Conservation (phyloP, 1,284 basidiomycete genomes). For the Cryptococcus sp. region DNA sequence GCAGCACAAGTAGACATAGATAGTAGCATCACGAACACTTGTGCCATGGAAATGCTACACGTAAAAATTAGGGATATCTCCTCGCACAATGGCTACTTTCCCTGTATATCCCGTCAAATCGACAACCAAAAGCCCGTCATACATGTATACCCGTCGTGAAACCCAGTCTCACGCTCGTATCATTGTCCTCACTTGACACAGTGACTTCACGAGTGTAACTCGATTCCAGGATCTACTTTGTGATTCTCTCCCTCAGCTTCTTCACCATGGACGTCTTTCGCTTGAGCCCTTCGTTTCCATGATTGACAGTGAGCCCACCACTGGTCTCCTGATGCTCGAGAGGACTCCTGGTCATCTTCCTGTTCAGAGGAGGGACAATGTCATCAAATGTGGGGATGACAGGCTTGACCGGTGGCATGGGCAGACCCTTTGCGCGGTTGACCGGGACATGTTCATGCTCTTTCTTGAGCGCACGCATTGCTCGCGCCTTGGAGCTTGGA, state of each 20-base stretch:
- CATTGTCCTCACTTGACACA: no score
- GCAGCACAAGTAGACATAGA: no score
- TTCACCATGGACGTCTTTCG: constrained; percentile 51
- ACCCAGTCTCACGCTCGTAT: no score
- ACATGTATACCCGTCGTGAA: no score
- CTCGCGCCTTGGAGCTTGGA: constrained; percentile 34
- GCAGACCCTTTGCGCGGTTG: constrained; percentile 34
- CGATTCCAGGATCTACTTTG: no score
- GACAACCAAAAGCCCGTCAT: no score
- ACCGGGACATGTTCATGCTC: constrained; percentile 8
- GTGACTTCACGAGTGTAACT: no score
- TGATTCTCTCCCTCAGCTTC: constrained; percentile 47
- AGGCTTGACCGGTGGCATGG: constrained; percentile 46
- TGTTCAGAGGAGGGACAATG: constrained; percentile 16
- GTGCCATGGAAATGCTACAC: no score
- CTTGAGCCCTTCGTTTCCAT: constrained; percentile 31
- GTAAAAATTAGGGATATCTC: no score
- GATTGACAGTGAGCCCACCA: neutral
- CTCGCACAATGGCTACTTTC: no score
- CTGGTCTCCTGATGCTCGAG: neutral
- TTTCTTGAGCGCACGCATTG: constrained; percentile 22
- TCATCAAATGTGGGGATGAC: constrained; percentile 53
- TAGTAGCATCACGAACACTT: no score
- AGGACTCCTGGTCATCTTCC: constrained; percentile 7
- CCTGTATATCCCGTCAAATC: no score